Percentiles rank a stretch among this genome's conserved stretches.
Conservation (phyloP, 768 basidiomycete genomes). For the Pulveroboletus frians region DNA sequence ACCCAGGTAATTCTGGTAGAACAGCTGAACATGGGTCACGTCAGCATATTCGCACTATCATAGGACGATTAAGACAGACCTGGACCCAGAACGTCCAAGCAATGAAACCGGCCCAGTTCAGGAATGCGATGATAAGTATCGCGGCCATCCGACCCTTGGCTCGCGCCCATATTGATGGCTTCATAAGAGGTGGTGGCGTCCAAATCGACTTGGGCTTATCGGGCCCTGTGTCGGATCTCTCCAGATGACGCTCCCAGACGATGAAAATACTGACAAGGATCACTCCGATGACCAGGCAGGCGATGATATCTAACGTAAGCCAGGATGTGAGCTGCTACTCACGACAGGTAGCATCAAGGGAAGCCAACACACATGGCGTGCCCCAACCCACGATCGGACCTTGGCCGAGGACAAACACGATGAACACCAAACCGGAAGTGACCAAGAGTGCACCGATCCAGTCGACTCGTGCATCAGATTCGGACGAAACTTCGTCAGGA, state of each 20-base stretch:
- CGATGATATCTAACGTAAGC: slow-evolving; percentile 56
- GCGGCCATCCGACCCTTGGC: slow-evolving; percentile 57
- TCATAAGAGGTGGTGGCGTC: slow-evolving; percentile 61
- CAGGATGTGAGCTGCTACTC: slow-evolving; percentile 20
- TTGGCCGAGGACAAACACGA: slow-evolving; percentile 71
- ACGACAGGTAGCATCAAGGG: neutral
- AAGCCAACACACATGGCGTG: slow-evolving; percentile 39
- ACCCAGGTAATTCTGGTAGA: slow-evolving; percentile 61
- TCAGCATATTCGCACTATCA: neutral
- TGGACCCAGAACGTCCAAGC: slow-evolving; percentile 50
- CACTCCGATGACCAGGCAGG: slow-evolving; percentile 57
- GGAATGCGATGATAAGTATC: slow-evolving; percentile 57
- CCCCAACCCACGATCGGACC: slow-evolving; percentile 63
- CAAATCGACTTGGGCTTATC: slow-evolving; percentile 23
- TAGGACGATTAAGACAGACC: slow-evolving; percentile 18
- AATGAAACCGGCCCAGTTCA: slow-evolving; percentile 57
- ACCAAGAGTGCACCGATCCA: slow-evolving; percentile 70
- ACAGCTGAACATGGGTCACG: slow-evolving; percentile 40
- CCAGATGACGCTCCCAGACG: slow-evolving; percentile 62
- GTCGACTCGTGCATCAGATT: slow-evolving; percentile 52
- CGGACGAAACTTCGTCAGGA: slow-evolving; percentile 40
- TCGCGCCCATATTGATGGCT: slow-evolving; percentile 56
- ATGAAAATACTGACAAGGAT: slow-evolving; percentile 53
- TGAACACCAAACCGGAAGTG: slow-evolving; percentile 60
- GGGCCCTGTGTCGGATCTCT: slow-evolving; percentile 23